phyloP scores from a whole-genome alignment of 2,329 filamentous ascomycete species.

The Diaporthe velutina region DNA sequence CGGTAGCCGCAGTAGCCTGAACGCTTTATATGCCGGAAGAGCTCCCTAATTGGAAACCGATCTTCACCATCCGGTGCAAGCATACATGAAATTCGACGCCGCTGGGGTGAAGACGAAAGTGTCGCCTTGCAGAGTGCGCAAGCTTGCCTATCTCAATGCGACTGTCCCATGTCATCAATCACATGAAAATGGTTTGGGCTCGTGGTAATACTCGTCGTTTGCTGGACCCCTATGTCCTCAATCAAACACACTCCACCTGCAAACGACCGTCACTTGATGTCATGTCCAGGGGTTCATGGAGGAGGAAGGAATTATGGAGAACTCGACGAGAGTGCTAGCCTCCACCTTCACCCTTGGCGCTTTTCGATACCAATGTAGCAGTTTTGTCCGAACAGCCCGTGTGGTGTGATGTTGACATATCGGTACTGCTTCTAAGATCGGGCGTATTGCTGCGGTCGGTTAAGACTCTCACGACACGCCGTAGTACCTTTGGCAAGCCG shows the following conservation, averaged over 20 bases:
- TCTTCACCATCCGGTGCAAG: slow-evolving; percentile 12
- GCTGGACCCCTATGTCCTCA: not conserved
- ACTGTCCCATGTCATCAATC: slow-evolving; percentile 23
- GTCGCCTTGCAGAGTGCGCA: slow-evolving; percentile 16
- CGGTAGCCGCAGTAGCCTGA: slow-evolving; percentile 24
- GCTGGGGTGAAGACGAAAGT: slow-evolving; percentile 23
- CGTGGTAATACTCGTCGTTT: slow-evolving; percentile 22
- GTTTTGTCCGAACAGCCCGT: not conserved
- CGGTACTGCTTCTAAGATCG: not conserved
- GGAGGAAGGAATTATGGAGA: not conserved
- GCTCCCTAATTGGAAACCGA: slow-evolving; percentile 4
- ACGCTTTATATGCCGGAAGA: slow-evolving; percentile 1
- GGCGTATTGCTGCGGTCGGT: not conserved
- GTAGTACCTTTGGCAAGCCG: not conserved
- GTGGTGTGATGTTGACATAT: not conserved
- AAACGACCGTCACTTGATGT: not conserved
- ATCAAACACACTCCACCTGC: not conserved
- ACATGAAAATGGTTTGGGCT: slow-evolving; percentile 8
- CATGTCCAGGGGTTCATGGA: not conserved
- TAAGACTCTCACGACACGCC: not conserved
- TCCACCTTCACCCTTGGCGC: not conserved
- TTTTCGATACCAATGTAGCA: not conserved
- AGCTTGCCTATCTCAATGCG: slow-evolving; percentile 7
- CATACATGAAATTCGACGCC: slow-evolving; percentile 27
- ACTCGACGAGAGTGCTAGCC: not conserved